These are phyloP conservation scores for Ambrosiella xylebori DNA, from an alignment of 2,329 filamentous ascomycete species.

Conservation along the genomic window DNA sequence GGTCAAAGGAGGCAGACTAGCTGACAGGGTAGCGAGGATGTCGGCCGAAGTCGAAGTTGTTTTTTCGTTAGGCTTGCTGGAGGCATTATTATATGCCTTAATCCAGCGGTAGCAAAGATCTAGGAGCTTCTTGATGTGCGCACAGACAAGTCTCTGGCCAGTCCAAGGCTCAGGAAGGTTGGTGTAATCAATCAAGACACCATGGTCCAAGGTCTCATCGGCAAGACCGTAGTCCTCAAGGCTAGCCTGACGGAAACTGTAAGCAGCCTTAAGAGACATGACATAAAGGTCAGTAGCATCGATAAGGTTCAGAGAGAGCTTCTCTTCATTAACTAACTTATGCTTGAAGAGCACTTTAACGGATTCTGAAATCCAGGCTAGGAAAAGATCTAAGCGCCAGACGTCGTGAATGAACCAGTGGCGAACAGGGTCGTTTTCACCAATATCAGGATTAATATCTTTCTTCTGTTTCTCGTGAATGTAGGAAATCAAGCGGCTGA, in stretches of 20 bases:
- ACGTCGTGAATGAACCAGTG: conserved; percentile 74
- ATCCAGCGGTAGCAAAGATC: conserved; percentile 41
- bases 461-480: conserved; percentile 64
- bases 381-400: conserved; percentile 51
- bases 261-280: conserved; percentile 43
- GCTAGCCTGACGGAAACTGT: conserved; percentile 57
- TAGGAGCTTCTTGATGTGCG: conserved; percentile 42
- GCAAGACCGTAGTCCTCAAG: conserved; percentile 55
- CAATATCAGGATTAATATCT: conserved; percentile 41
- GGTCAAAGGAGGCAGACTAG: conserved; percentile 32
- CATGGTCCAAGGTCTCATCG: conserved; percentile 46
- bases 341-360: conserved; percentile 57
- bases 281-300: conserved; percentile 48
- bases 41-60: conserved; percentile 19
- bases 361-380: conserved; percentile 63
- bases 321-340: conserved; percentile 35
- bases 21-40: conserved; percentile 29
- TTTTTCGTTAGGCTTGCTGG: conserved; percentile 19
- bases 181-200: conserved; percentile 47
- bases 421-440: conserved; percentile 65
- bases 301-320: conserved; percentile 37
- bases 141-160: conserved; percentile 44
- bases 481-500: conserved; percentile 50
- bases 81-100: conserved; percentile 24
- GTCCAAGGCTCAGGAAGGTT: conserved; percentile 75